phyloP scores from a whole-genome alignment of 2,329 filamentous ascomycete species.

The Cercospora canescens region DNA sequence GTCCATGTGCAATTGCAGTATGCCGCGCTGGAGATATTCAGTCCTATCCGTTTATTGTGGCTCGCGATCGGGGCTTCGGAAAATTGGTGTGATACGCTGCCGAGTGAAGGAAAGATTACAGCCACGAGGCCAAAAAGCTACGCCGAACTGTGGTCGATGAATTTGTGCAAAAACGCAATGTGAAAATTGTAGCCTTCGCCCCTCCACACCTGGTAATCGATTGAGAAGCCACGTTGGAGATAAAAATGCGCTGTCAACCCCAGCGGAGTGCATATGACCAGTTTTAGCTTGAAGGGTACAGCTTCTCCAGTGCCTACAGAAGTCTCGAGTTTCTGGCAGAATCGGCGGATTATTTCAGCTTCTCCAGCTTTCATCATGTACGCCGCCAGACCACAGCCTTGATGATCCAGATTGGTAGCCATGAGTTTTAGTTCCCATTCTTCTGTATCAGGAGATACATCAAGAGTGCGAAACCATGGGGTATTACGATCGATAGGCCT shows the following conservation, averaged over 20 bases:
- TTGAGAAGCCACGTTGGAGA: constrained; percentile 14
- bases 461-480: constrained; percentile 11
- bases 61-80: neutral
- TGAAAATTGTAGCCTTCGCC: constrained; percentile 21
- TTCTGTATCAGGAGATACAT: constrained; percentile 11
- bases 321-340: neutral
- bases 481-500: neutral
- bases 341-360: constrained; percentile 3
- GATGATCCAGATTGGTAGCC: constrained; percentile 6
- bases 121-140: neutral
- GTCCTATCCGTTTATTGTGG: no score
- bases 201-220: constrained; percentile 17
- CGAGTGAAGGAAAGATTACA: neutral
- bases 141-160: neutral
- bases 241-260: constrained; percentile 20
- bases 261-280: constrained; percentile 17
- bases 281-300: constrained; percentile 5
- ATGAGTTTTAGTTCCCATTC: constrained; percentile 24
- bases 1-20: neutral
- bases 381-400: constrained; percentile 17
- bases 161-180: constrained; percentile 18
- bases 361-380: constrained; percentile 19
- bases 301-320: neutral
- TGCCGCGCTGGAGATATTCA: neutral
- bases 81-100: neutral